A percentile compares a stretch with the other conserved stretches of the same genome.
These are phyloP conservation scores for Aspergillus saccharolyticus DNA, from an alignment of 495 filamentous ascomycete genomes.

Conservation along the genomic window DNA sequence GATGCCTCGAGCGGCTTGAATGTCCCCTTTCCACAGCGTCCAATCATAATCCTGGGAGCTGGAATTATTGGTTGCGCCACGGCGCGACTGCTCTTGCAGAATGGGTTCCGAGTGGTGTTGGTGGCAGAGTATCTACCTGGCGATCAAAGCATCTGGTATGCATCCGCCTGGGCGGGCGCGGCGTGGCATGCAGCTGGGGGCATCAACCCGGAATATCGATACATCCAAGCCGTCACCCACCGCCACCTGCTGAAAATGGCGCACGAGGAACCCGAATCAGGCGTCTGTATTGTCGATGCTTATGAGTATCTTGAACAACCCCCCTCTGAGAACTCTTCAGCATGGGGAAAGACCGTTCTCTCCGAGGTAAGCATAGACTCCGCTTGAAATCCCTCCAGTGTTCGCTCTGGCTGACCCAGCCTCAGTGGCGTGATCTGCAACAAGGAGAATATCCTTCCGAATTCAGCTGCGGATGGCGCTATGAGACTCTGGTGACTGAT, in stretches of 20 bases:
- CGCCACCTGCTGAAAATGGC: conserved; percentile 38
- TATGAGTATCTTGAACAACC: conserved; percentile 36
- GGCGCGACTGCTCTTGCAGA: conserved; percentile 32
- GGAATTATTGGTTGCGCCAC: conserved; percentile 43
- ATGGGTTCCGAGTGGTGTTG: conserved; percentile 36
- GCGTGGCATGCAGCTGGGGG: conserved; percentile 43
- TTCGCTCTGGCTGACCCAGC: conserved; percentile 1
- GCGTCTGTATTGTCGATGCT: conserved; percentile 35
- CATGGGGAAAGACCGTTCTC: conserved; percentile 37
- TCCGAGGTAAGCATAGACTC: conserved; percentile 27
- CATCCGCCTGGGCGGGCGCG: conserved; percentile 43
- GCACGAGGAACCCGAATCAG: conserved; percentile 31
- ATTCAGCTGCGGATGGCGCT: conserved; percentile 37
- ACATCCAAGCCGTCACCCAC: conserved; percentile 37
- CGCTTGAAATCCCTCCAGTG: not conserved
- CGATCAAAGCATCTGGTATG: conserved; percentile 38
- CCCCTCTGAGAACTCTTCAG: conserved; percentile 31
- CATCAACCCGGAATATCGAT: conserved; percentile 35
- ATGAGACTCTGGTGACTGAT: conserved; percentile 39
- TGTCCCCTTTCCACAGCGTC: conserved; percentile 34
- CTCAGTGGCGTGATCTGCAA: conserved; percentile 34
- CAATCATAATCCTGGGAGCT: conserved; percentile 37
- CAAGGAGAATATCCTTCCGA: conserved; percentile 32
- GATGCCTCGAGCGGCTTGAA: conserved; percentile 1
- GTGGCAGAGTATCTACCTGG: conserved; percentile 42